Percentiles rank a stretch among this genome's conserved stretches.
Conservation (phyloP, 371 early-diverging fungal genomes). For the Phascolomyces articulosus region DNA sequence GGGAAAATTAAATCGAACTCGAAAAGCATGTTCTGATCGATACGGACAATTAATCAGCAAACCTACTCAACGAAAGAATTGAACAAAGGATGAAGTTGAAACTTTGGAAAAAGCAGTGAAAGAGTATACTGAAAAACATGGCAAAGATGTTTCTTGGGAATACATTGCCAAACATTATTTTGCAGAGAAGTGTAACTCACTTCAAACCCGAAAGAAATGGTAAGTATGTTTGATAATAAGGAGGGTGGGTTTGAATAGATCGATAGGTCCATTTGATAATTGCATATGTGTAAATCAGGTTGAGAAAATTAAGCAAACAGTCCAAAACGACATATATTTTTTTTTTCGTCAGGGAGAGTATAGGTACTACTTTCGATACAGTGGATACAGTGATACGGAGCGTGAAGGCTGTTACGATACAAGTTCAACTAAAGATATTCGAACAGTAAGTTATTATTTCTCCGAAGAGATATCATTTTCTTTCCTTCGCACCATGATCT, state of each 20-base stretch:
- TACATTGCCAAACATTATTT: background rate
- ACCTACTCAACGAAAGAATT: background rate
- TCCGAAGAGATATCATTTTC: background rate
- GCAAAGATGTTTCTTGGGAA: background rate
- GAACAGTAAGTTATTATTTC: background rate
- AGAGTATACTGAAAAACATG: background rate
- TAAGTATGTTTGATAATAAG: background rate
- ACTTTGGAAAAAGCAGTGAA: background rate
- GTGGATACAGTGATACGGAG: background rate
- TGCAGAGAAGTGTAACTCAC: background rate
- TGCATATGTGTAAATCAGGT: too few relatives aligned
- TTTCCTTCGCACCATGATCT: too few relatives aligned
- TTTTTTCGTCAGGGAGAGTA: background rate
- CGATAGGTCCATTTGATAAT: too few relatives aligned
- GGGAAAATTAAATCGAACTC: constrained; percentile 4
- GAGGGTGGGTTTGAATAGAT: too few relatives aligned
- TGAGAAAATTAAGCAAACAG: too few relatives aligned
- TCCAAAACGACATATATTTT: background rate
- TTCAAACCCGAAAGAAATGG: background rate
- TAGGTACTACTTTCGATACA: background rate
- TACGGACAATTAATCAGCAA: background rate
- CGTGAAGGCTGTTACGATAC: background rate
- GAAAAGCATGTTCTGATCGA: background rate
- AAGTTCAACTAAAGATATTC: background rate
- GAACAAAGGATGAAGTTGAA: constrained; percentile 6